phyloP scores from a whole-genome alignment of 2,329 filamentous ascomycete genomes.

The Colletotrichum navitas region DNA sequence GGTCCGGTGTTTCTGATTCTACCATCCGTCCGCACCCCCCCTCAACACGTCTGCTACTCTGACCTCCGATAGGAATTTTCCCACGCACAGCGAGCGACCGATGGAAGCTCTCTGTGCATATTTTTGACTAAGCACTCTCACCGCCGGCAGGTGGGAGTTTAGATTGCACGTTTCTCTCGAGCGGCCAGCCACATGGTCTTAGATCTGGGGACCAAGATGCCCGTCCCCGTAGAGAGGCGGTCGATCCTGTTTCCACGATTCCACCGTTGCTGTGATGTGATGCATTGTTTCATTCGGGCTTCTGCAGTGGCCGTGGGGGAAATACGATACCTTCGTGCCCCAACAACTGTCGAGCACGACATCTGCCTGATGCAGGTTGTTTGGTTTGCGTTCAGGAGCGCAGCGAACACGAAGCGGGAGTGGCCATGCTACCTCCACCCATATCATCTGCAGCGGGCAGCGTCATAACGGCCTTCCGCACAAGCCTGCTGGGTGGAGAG shows the following conservation, averaged over 20 bases:
- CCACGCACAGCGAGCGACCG: background rate
- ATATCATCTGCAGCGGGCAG: background rate
- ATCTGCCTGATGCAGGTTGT: background rate
- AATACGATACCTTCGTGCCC: background rate
- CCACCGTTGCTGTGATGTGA: background rate
- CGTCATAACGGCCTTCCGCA: background rate
- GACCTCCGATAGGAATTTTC: no score
- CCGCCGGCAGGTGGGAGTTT: conserved; percentile 13
- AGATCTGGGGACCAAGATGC: background rate
- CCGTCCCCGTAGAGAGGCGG: background rate
- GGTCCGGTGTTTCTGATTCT: conserved; percentile 22
- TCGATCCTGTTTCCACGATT: conserved; percentile 15
- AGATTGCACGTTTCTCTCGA: background rate
- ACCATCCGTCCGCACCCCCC: background rate
- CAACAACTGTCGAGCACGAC: background rate
- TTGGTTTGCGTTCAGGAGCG: background rate
- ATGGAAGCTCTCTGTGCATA: background rate
- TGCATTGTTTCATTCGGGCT: conserved; percentile 19
- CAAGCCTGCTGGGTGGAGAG: background rate
- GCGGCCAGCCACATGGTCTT: conserved; percentile 2
- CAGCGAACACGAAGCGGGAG: background rate
- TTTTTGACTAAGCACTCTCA: conserved; percentile 2
- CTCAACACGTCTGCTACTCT: background rate
- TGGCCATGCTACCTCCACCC: background rate
- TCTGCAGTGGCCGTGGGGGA: background rate